Conservation (phyloP, 2,329 filamentous ascomycete genomes). For the Thielaviopsis euricoi region DNA sequence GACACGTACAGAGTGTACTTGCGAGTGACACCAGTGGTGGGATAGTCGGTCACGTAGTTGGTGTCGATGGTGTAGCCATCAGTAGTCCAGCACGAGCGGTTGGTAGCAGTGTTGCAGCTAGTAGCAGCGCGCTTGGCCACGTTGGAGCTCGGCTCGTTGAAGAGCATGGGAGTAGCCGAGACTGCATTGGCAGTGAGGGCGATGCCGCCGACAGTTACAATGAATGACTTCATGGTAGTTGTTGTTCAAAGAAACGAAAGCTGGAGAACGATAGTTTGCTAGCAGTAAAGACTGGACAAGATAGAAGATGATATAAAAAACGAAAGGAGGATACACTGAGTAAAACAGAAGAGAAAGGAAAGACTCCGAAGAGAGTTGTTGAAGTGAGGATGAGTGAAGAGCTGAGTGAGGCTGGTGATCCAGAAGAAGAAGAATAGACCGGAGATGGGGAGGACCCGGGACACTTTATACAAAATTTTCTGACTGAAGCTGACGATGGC, state of each 20-base stretch:
- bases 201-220: slow-evolving; percentile 3
- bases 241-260: background rate
- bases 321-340: background rate
- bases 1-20: slow-evolving; percentile 13
- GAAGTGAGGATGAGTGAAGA: slow-evolving; percentile 7
- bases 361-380: background rate
- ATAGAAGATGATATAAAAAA: background rate
- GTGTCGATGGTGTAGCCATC: slow-evolving; percentile 19
- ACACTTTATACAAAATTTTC: background rate
- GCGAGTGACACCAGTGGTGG: slow-evolving; percentile 16
- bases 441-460: background rate
- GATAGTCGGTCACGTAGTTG: slow-evolving; percentile 18
- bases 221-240: slow-evolving; percentile 11
- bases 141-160: slow-evolving; percentile 11
- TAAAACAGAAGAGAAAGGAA: background rate
- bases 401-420: slow-evolving; percentile 7
- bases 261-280: background rate
- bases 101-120: slow-evolving; percentile 15
- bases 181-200: slow-evolving; percentile 8
- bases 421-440: slow-evolving; percentile 4
- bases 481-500: background rate
- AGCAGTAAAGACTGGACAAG: background rate
- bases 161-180: slow-evolving; percentile 3
- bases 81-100: slow-evolving; percentile 15
- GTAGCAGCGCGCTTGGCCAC: slow-evolving; percentile 15